These are phyloP conservation scores for Hypoxylon fuscum DNA, from an alignment of 495 filamentous ascomycete species.

Conservation along the genomic window DNA sequence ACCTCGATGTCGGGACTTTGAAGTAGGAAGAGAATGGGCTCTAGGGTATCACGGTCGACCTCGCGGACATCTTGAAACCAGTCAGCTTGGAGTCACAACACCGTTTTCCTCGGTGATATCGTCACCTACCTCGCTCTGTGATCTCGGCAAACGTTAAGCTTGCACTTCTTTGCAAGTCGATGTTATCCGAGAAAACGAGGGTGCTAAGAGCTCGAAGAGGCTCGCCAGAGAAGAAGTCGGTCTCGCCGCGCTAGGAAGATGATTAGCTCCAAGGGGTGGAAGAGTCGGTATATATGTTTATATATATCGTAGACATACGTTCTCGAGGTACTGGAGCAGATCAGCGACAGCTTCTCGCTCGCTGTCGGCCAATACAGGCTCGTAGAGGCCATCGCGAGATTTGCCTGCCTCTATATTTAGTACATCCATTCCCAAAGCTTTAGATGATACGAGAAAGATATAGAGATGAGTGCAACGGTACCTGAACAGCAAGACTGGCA, in stretches of 20 bases:
- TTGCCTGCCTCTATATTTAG: slow-evolving; percentile 65
- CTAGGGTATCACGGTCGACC: slow-evolving; percentile 92
- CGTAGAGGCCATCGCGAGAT: slow-evolving; percentile 92
- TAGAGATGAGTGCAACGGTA: slow-evolving; percentile 41
- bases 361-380: slow-evolving; percentile 93
- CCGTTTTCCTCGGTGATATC: neutral
- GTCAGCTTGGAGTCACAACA: slow-evolving; percentile 27
- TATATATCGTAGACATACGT: slow-evolving; percentile 66
- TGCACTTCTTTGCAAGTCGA: slow-evolving; percentile 96
- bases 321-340: slow-evolving; percentile 92
- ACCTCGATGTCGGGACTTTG: slow-evolving; percentile 97
- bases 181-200: slow-evolving; percentile 97
- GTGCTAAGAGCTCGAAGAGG: slow-evolving; percentile 95
- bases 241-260: slow-evolving; percentile 79
- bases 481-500: slow-evolving; percentile 64
- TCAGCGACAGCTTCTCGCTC: slow-evolving; percentile 98
- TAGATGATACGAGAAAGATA: slow-evolving; percentile 9
- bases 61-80: slow-evolving; percentile 83
- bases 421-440: slow-evolving; percentile 26
- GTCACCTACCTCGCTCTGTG: slow-evolving; percentile 87
- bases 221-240: slow-evolving; percentile 97
- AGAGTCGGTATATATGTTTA: slow-evolving; percentile 14
- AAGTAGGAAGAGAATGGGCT: slow-evolving; percentile 93
- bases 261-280: slow-evolving; percentile 39
- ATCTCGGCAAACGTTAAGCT: slow-evolving; percentile 99